Conservation (phyloP, 2,329 filamentous ascomycete species). For the Talaromyces sp. region DNA sequence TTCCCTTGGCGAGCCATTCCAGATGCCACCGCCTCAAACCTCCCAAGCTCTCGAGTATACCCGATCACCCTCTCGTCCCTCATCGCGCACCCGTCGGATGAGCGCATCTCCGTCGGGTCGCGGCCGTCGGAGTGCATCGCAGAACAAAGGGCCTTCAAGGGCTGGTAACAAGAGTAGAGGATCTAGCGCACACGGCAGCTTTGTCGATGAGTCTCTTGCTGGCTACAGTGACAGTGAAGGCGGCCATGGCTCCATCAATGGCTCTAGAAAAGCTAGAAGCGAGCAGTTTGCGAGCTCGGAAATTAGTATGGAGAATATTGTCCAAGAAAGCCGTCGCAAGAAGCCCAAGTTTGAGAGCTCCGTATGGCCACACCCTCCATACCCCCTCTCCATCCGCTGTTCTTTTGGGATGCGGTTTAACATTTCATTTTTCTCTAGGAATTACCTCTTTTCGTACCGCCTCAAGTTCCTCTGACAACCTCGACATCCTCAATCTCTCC, state of each 20-base stretch:
- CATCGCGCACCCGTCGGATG: conserved; percentile 66
- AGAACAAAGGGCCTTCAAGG: conserved; percentile 65
- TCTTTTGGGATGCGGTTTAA: conserved; percentile 5
- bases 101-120: conserved; percentile 70
- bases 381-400: neutral
- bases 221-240: conserved; percentile 86
- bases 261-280: conserved; percentile 67
- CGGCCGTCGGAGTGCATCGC: conserved; percentile 72
- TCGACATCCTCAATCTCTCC: conserved; percentile 97
- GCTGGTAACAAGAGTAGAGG: conserved; percentile 62
- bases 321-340: conserved; percentile 93
- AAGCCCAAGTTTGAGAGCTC: conserved; percentile 93
- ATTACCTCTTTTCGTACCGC: conserved; percentile 88
- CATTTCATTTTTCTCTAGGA: conserved; percentile 54
- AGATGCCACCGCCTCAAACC: conserved; percentile 55
- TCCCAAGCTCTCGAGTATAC: conserved; percentile 49
- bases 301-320: conserved; percentile 96
- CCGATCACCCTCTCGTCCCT: conserved; percentile 60
- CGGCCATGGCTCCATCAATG: conserved; percentile 64
- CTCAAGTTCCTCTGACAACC: conserved; percentile 86
- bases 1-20: conserved; percentile 59
- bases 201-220: conserved; percentile 64
- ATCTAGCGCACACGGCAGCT: conserved; percentile 52
- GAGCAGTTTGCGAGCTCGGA: conserved; percentile 91
- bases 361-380: conserved; percentile 55